phyloP scores from a whole-genome alignment of 805 yeast species.

The Blastobotrys chiropterorum region DNA sequence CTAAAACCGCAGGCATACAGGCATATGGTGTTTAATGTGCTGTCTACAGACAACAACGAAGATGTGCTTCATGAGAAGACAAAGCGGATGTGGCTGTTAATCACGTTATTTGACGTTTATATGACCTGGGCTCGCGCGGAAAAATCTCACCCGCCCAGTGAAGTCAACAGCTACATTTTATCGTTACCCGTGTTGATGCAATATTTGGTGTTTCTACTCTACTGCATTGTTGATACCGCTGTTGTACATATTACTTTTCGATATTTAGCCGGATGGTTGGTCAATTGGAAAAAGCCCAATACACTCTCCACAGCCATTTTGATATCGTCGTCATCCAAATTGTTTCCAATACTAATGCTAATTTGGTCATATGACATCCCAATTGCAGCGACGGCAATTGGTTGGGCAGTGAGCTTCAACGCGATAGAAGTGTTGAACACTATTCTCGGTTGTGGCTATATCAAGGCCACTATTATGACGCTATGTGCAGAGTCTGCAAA shows the following conservation, averaged over 20 bases:
- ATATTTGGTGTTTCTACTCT: constrained; percentile 32
- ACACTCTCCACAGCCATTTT: constrained; percentile 61
- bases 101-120: constrained; percentile 80
- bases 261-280: constrained; percentile 26
- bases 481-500: constrained; percentile 16
- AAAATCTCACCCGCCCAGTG: constrained; percentile 31
- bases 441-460: constrained; percentile 34
- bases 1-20: constrained; percentile 74
- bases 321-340: constrained; percentile 70
- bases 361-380: constrained; percentile 96
- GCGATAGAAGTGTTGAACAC: constrained; percentile 58
- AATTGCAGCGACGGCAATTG: constrained; percentile 53
- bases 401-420: constrained; percentile 53
- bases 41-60: constrained; percentile 21
- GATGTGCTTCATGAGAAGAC: constrained; percentile 16
- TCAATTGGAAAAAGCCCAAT: constrained; percentile 36
- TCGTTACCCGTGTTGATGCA: constrained; percentile 31
- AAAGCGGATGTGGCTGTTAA: constrained; percentile 51
- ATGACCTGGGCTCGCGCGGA: constrained; percentile 90
- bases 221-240: constrained; percentile 32
- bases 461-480: constrained; percentile 27
- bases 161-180: constrained; percentile 15
- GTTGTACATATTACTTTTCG: constrained; percentile 34
- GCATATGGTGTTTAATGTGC: constrained; percentile 74
- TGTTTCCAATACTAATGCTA: constrained; percentile 86